Evolutionary conservation across 257 asterid genomes (phyloP), one percentile per base, ranked within the genome.

Genomic region (Primulina huaijiensis): DNA sequence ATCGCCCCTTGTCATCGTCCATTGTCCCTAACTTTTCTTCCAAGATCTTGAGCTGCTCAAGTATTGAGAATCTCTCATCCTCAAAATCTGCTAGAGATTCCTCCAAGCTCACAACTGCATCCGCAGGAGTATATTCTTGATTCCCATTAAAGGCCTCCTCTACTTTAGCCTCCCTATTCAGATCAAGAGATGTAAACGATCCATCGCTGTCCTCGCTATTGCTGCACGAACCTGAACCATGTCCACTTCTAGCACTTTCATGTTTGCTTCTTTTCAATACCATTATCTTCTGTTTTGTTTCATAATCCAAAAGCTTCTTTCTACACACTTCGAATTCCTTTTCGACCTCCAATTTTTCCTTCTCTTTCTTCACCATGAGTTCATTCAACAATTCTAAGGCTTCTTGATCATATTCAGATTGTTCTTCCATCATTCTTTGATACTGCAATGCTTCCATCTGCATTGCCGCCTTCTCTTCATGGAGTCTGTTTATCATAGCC

Each of bases 391-490:
- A 82, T 65, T 89, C 94, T 78, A 87, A 65, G 0, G 94, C 94
- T 73, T 89, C 96, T 72, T 89, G 96, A 77, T 89, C 93, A 63
- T 89, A 89, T 25, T 86, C 96, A 0, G 93, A 78, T 77, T 89
- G 96, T 69, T 89, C 96, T 62, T 89, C 96, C 96, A 89, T 89
- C 96, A 86, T 86, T 74, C 90, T 80, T 37, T 89, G 89, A 57
- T 86, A 86, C 71, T 89, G 92, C 74, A 85, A 59, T 0, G 96
- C 96, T 68, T 89, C 96, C 87, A 85, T 82, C 70, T 85, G 88
- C 78, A 83, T 80, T 12, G 83, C 86, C 1, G 88, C 87, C 62
- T 85, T 89, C 75, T 89, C 96, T 77, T 87, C 87, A 60, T 87
- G 90, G 67, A 89, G 82, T 70, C 86, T 76, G 12, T 77, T 83